Evolutionary conservation across 768 basidiomycete genomes (phyloP), one percentile per base, ranked within the genome.

Genomic region (Amanita rubescens): DNA sequence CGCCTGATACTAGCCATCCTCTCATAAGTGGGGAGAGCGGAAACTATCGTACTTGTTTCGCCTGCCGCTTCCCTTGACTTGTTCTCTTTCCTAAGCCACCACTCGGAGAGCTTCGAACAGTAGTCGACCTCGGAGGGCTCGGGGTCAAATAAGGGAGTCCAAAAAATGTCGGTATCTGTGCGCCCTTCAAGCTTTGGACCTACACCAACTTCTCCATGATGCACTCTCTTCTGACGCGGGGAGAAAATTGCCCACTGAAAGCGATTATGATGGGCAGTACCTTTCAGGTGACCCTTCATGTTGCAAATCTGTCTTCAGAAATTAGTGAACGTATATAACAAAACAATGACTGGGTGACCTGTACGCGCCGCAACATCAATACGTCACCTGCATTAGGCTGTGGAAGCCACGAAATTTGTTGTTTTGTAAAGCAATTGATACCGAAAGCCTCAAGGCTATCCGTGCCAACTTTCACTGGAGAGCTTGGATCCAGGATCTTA

Each of bases 181-280:
- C 69, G 56, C n/a, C 58, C 59, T 50, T 66, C 73, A 12, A 65
- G 64, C 55, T 62, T 62, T 0, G 78, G 78, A 7, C 65, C 71
- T 42, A 60, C 37, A n/a, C 65, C 70, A 39, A 64, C 59, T 39
- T 69, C 62, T 1, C 74, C 71, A 58, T 74, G 71, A 22, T 68
- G 68, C 27, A 73, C 58, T 46, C 65, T 63, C 20, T 73, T 70
- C 1, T 60, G 65, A 15, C 60, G 58, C 1, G 72, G 68, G 33
- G 76, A 72, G 48, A 76, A 85, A 27, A 80, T 69, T 3, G 78
- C 77, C 84, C 84, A 86, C 30, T 69, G 67, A 49, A 82, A 62
- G 55, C 65, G 72, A 58, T 77, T 70, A 24, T 65, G 39, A 49
- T 77, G 79, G 1, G 80, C 82, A 0, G 69, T 64, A 15, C 75